Percentiles rank a stretch among this genome's conserved stretches.
phyloP scores from a whole-genome alignment of 371 early-diverging fungal genomes.

The Mucor indicus region DNA sequence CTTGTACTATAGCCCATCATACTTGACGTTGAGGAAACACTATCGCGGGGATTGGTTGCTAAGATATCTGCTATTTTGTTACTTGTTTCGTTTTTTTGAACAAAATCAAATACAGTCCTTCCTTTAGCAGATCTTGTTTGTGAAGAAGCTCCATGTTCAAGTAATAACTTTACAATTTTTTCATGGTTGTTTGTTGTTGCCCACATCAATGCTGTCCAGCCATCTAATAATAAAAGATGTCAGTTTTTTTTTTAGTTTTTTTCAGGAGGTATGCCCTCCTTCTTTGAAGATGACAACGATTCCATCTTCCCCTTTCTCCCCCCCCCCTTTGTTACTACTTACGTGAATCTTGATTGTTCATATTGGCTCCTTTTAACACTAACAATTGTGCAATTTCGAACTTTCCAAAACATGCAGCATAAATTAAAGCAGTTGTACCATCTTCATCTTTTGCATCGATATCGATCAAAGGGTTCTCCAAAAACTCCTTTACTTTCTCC shows the following conservation, averaged over 20 bases:
- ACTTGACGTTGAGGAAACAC: constrained; percentile 43
- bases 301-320: too few relatives aligned
- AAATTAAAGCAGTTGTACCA: constrained; percentile 81
- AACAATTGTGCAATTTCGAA: constrained; percentile 62
- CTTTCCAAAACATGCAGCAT: constrained; percentile 88
- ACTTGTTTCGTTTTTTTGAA: constrained; percentile 9
- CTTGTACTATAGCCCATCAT: constrained; percentile 15
- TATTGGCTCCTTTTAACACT: constrained; percentile 70
- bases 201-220: constrained; percentile 95
- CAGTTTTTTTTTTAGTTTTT: too few relatives aligned
- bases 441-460: constrained; percentile 80
- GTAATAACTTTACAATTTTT: constrained; percentile 64
- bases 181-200: constrained; percentile 84
- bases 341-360: constrained; percentile 78
- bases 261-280: too few relatives aligned
- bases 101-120: constrained; percentile 68
- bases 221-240: constrained; percentile 49
- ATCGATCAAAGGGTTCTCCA: constrained; percentile 65
- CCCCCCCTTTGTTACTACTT: constrained; percentile 25
- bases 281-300: not conserved
- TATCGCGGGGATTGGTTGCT: constrained; percentile 48
- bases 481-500: constrained; percentile 78
- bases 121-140: constrained; percentile 70
- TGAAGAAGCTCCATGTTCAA: constrained; percentile 78
- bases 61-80: constrained; percentile 59